Evolutionary conservation across 305 asterid species (phyloP).

Genomic region (Petunia hybrid): DNA sequence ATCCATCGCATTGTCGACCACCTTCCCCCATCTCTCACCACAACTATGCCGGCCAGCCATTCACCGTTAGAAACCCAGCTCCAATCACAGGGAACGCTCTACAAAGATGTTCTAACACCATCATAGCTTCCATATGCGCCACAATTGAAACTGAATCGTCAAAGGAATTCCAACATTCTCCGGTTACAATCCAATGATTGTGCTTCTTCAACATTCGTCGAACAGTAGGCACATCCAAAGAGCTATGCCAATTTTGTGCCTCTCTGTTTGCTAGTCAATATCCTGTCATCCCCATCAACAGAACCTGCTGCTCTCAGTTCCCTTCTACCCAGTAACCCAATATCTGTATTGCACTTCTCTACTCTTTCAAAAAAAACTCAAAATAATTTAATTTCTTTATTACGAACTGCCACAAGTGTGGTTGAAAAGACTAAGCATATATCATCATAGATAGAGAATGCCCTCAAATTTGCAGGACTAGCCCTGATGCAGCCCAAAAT

Average conservation of each 20-base stretch:
- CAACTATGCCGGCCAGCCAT: no score
- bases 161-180: no score
- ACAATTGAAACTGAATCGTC: no score
- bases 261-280: constrained; percentile 54
- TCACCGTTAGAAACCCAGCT: no score
- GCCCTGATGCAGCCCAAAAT: no score
- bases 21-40: no score
- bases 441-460: constrained; percentile 56
- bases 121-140: no score
- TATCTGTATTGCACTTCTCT: constrained; percentile 48
- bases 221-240: constrained; percentile 74
- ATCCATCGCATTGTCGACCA: no score
- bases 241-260: constrained; percentile 79
- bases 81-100: no score
- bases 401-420: constrained; percentile 55
- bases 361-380: constrained; percentile 55
- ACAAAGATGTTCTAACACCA: no score
- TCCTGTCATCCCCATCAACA: constrained; percentile 85
- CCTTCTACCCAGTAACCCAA: constrained; percentile 72
- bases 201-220: no score
- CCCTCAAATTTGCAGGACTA: constrained; percentile 1
- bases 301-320: constrained; percentile 63
- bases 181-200: no score
- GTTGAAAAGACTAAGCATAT: constrained; percentile 57
- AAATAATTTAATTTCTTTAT: constrained; percentile 57